Percentiles rank a stretch among this genome's conserved stretches.
Conservation (phyloP, 176 grass and related monocot genomes). For the Aegilops longissima region DNA sequence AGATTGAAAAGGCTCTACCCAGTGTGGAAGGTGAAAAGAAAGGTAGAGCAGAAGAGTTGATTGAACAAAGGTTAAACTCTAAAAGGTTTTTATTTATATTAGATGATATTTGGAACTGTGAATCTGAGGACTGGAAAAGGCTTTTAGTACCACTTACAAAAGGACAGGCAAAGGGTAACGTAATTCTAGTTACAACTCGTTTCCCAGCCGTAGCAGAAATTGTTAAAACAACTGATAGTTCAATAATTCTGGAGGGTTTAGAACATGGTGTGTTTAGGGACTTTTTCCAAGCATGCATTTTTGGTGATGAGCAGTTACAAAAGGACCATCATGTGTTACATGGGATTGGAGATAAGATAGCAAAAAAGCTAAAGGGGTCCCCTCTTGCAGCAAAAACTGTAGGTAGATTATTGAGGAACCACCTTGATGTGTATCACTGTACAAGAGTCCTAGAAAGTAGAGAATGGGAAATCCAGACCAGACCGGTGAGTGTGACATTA, state of each 20-base stretch:
- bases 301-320: neutral
- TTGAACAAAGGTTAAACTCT: neutral
- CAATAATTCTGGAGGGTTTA: neutral
- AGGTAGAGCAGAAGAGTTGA: neutral
- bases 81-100: conserved; percentile 1
- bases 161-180: neutral
- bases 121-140: neutral
- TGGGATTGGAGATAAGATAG: neutral
- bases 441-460: neutral
- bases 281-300: conserved; percentile 4
- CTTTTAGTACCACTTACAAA: neutral
- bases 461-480: conserved; percentile 18
- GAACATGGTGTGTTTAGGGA: neutral
- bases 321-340: neutral
- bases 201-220: neutral
- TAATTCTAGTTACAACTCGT: conserved; percentile 4
- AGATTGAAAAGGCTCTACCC: neutral
- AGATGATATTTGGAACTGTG: conserved; percentile 22
- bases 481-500: neutral
- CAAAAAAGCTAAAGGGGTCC: neutral
- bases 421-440: neutral
- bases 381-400: neutral
- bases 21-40: neutral
- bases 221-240: neutral
- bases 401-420: neutral